Base-by-base conservation (phyloP, 441 rosid genomes). In the Syzygium syzygioides region DNA sequence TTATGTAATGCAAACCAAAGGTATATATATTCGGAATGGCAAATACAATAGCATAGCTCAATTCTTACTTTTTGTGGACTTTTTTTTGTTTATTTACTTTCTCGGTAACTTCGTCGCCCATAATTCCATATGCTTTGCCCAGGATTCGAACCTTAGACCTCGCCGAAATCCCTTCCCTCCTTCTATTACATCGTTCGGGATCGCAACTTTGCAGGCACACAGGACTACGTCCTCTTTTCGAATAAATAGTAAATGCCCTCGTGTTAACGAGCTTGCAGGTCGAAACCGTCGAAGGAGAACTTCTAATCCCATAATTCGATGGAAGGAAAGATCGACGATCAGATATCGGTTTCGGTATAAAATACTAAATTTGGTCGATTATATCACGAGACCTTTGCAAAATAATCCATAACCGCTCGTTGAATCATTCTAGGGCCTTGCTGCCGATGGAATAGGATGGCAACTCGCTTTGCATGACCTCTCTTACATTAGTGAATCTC, bases 41-140 rank as follows among this genome's bases (percentile, higher is more conserved):
- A 0, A 60, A 60, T n/a, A 28, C 32, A 28, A 28, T 28, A 60
- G 18, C n/a, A 60, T 60, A 28, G n/a, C 32, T 60, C 66, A 60
- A 28, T 60, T 28, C 18, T 60, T 60, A 60, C 7, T 2, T 5
- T 1, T 5, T 13, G n/a, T 2, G 0, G 2, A 3, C n/a, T 7
- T 60, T 28, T 26, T 12, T 15, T 13, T 28, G 1, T 60, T 7
- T 60, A 60, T 60, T 30, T 45, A 45, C 48, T 60, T 14, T 28
- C 7, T 14, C n/a, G 66, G 0, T 28, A 60, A 60, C 66, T 1
- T 60, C 6, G 32, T 28, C 6, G 32, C 66, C 9, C 18, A 0
- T 37, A 15, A 5, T 3, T 68, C 0, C 79, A 32, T 66, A 18
- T 66, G 45, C 14, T 18, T 60, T 18, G 18, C 45, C 14, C 1